Evolutionary conservation across 495 filamentous ascomycete genomes (phyloP), one percentile per base, ranked within the genome.

Genomic region (Oidiodendron maius): DNA sequence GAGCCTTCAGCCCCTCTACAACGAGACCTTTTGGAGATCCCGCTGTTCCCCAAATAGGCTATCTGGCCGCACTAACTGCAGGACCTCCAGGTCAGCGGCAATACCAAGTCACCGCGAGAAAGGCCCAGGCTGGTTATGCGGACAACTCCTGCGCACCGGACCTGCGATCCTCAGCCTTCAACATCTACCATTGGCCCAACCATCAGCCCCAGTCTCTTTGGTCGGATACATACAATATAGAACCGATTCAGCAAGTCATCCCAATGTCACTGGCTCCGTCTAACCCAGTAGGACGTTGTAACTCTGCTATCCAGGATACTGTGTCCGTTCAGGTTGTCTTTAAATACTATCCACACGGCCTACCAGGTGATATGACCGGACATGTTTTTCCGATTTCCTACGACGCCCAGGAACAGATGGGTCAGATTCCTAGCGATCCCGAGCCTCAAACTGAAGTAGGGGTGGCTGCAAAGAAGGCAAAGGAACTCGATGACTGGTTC

Each of bases 51-150:
- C 50, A 38, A 21, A 43, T 47, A 24, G 50, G 52, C 37, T 57
- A 49, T 26, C 59, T 56, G 21, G 50, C 50, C 18, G 56, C 59
- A 24, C 57, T 62, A 10, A 59, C 56, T n/a, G 59, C 59, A 13
- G 59, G 59, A n/a, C 59, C 59, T 23, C 59, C 59, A 25, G 59
- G 59, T 17, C 50, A 59, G 15, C 48, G 59, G 9, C 58, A 61
- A 34, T 46, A 45, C 30, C 11, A 18, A 15, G 35, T 8, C 4
- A 15, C 10, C 5, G 35, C 16, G 16, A 38, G 17, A 8, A n/a
- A 13, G 16, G 4, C 16, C 4, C 9, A 38, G 9, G 17, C 35
- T 3, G n/a, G n/a, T 16, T 18, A 30, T 16, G n/a, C 23, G 3
- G 41, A 37, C 9, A 36, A 46, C 44, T 16, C 44, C 16, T 9